Evolutionary conservation across 1,139 yeast species (phyloP).

Genomic region (Hyphopichia fennica): DNA sequence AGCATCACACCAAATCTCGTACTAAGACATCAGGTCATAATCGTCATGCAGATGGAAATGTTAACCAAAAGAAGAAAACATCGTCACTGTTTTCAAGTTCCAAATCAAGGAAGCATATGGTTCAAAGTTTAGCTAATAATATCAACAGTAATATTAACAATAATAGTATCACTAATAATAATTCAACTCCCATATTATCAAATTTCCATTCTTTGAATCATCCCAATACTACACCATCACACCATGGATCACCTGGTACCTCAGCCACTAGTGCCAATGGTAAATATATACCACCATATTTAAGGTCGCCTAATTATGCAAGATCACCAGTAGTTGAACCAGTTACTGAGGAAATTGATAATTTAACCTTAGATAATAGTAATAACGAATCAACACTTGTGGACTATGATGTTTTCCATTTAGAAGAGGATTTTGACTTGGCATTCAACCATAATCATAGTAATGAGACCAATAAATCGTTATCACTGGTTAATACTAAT

Average conservation of each 20-base stretch:
- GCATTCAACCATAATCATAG: constrained; percentile 6
- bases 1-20: background rate
- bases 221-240: background rate
- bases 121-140: background rate
- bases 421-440: constrained; percentile 43
- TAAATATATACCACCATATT: constrained; percentile 46
- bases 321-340: constrained; percentile 39
- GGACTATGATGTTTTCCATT: constrained; percentile 45
- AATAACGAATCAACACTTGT: constrained; percentile 11
- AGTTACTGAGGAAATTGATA: constrained; percentile 40
- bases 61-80: constrained; percentile 6
- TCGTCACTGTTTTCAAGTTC: constrained; percentile 34
- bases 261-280: constrained; percentile 16
- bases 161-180: background rate
- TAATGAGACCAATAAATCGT: constrained; percentile 2
- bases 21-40: constrained; percentile 9
- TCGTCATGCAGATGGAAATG: constrained; percentile 10
- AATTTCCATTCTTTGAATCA: constrained; percentile 8
- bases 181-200: background rate
- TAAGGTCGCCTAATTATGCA: constrained; percentile 38
- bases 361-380: constrained; percentile 25
- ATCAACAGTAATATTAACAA: background rate
- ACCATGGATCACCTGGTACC: constrained; percentile 2
- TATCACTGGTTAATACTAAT: constrained; percentile 2
- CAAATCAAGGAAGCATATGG: constrained; percentile 15